These are phyloP conservation scores for Debaryomyces sp. DNA, from an alignment of 1,139 yeast species.

Conservation along the genomic window DNA sequence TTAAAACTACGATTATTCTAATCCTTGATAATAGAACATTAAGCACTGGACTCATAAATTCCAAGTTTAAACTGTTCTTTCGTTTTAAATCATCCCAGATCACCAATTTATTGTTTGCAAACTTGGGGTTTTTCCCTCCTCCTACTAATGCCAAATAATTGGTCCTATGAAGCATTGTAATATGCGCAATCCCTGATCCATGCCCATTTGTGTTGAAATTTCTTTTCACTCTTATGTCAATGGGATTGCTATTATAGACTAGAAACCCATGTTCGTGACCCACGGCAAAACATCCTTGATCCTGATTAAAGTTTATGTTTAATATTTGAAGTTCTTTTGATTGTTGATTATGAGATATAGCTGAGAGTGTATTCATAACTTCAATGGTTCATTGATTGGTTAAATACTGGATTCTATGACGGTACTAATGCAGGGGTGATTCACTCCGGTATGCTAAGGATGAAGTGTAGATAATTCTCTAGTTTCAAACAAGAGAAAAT, in stretches of 20 bases:
- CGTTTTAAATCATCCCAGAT: constrained; percentile 92
- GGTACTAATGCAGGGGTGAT: too few relatives aligned
- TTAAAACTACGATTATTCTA: constrained; percentile 71
- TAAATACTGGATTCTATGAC: too few relatives aligned
- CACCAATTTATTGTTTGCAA: constrained; percentile 73
- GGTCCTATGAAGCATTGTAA: constrained; percentile 85
- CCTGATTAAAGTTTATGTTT: constrained; percentile 79
- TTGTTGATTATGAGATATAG: too few relatives aligned
- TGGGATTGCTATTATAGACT: constrained; percentile 87
- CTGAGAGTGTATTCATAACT: too few relatives aligned
- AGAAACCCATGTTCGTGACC: constrained; percentile 82
- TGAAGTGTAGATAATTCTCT: too few relatives aligned
- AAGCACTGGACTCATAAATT: constrained; percentile 72
- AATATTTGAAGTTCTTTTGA: constrained; percentile 46
- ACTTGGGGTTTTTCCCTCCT: constrained; percentile 79
- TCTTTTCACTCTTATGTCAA: constrained; percentile 76
- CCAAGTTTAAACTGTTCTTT: constrained; percentile 72
- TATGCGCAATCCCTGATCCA: constrained; percentile 69
- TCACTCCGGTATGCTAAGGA: too few relatives aligned
- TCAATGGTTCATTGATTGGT: too few relatives aligned
- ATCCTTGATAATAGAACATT: constrained; percentile 76
- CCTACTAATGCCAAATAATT: constrained; percentile 89
- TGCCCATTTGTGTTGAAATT: constrained; percentile 34
- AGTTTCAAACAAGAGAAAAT: too few relatives aligned
- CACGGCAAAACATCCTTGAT: constrained; percentile 85